Percentiles rank a stretch among this genome's conserved stretches.
Evolutionary conservation across 495 filamentous ascomycete species (phyloP).

Genomic region (Aspergillus homomorphus): DNA sequence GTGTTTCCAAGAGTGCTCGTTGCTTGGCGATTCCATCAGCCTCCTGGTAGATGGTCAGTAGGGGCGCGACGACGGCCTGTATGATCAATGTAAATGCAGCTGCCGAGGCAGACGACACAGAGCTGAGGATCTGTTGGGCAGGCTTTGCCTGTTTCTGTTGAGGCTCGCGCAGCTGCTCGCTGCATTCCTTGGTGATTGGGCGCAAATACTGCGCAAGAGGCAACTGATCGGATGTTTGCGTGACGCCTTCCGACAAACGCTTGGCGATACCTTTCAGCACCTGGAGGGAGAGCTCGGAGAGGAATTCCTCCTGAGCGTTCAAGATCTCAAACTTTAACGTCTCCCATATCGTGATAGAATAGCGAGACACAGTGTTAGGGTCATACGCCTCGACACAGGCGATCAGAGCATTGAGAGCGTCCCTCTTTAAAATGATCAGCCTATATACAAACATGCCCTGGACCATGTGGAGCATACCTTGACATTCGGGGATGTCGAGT

Average conservation of each 20-base stretch:
- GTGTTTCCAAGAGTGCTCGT: constrained; percentile 62
- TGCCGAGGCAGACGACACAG: constrained; percentile 53
- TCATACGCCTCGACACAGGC: constrained; percentile 62
- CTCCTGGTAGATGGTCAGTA: constrained; percentile 62
- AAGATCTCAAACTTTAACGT: constrained; percentile 74
- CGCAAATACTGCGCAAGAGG: constrained; percentile 60
- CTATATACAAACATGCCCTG: too few relatives aligned
- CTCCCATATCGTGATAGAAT: constrained; percentile 70
- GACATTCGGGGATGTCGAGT: constrained; percentile 70
- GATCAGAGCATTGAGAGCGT: constrained; percentile 64
- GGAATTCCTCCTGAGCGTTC: constrained; percentile 67
- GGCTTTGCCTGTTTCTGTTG: constrained; percentile 74
- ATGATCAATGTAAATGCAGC: constrained; percentile 54
- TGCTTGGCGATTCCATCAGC: constrained; percentile 65
- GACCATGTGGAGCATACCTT: constrained; percentile 46
- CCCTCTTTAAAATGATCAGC: constrained; percentile 52
- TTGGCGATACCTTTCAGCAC: constrained; percentile 54
- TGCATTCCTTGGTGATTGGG: constrained; percentile 66
- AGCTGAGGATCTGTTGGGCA: constrained; percentile 59
- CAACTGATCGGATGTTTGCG: constrained; percentile 44
- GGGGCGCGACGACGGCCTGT: constrained; percentile 53
- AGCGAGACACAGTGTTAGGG: constrained; percentile 59
- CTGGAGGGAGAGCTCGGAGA: constrained; percentile 59
- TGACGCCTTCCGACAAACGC: constrained; percentile 53
- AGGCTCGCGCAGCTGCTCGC: constrained; percentile 69